Evolutionary conservation across 2,329 filamentous ascomycete genomes (phyloP), one percentile per base, ranked within the genome.

Genomic region (Rhinocladiella similis): DNA sequence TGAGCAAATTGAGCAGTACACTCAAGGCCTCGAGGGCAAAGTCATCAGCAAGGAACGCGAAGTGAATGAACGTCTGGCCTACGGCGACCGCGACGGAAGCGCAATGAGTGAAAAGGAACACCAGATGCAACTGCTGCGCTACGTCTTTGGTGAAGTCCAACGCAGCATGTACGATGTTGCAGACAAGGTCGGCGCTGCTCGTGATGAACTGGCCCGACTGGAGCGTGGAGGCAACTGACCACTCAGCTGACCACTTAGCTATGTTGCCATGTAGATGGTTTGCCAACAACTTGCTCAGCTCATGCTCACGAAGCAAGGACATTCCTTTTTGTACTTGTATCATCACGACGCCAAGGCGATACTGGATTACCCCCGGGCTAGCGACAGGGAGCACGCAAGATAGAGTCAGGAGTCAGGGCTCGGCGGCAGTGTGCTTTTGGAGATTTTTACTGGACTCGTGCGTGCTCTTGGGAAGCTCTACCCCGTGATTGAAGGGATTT

Each of bases 141-240:
- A 77, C 12, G 84, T 85, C 42, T 75, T 88, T 61, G 76, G 80
- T 16, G 85, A 88, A 63, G 86, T 88, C 58, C 84, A 88, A 71
- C 77, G 81, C 63, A 81, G 84, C 54, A 85, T 88, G 53, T 70
- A 87, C 54, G 80, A 82, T 51, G 84, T 87, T 54, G 85, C 85
- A 4, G 77, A 79, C 20, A 79, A 83, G 53, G 78, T 88, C 48
- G 84, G 83, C 2, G 73, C 74, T 46, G 79, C 79, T 3, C 81
- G 83, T 59, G 85, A 88, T 68, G 80, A 80, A 35, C 78, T 86
- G 54, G 84, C 72, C 38, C 63, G 76, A 38, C 53, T 41, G 52
- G 52, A 45, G 54, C 50, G 61, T 25, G 27, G 41, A 36, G 47
- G 19, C 19, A 14, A 46, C 19, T n/a, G n/a, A 16, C 3, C n/a